These are phyloP conservation scores for Dipteronia sinensis DNA, from an alignment of 345 rosid species.

Conservation along the genomic window DNA sequence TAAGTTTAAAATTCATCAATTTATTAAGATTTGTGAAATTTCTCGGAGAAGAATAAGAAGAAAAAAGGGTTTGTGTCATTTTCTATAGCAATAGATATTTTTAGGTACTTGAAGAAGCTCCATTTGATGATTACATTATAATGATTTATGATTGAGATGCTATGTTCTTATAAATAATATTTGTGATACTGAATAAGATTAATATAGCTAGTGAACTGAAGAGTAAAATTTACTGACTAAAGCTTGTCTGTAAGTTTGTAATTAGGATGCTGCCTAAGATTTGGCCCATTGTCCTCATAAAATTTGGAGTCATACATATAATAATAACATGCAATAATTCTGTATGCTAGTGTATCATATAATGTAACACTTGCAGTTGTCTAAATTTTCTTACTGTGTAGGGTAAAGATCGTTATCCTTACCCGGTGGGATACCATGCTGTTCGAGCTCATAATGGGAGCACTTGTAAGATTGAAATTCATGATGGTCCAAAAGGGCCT, in stretches of 20 bases:
- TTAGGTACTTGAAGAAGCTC: neutral
- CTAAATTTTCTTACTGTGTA: slow-evolving; percentile 25
- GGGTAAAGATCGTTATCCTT: slow-evolving; percentile 95
- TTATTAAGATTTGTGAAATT: slow-evolving; percentile 3
- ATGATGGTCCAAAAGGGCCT: slow-evolving; percentile 84
- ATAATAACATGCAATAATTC: neutral
- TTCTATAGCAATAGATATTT: neutral
- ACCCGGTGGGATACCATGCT: slow-evolving; percentile 85
- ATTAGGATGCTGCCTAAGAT: neutral
- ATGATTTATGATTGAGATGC: neutral
- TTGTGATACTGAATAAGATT: neutral
- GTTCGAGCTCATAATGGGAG: slow-evolving; percentile 60
- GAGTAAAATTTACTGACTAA: neutral
- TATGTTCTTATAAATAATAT: neutral
- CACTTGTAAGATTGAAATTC: slow-evolving; percentile 65
- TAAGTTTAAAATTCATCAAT: neutral
- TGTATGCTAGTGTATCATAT: neutral
- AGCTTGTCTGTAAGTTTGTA: neutral
- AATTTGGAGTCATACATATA: neutral
- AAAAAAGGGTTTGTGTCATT: neutral
- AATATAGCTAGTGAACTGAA: neutral
- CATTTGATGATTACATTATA: neutral
- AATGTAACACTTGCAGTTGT: neutral
- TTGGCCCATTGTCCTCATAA: neutral
- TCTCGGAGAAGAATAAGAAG: neutral